These are phyloP conservation scores for Pigoraptor vietnamica DNA, from an alignment of 78 protist genomes.

Conservation along the genomic window DNA sequence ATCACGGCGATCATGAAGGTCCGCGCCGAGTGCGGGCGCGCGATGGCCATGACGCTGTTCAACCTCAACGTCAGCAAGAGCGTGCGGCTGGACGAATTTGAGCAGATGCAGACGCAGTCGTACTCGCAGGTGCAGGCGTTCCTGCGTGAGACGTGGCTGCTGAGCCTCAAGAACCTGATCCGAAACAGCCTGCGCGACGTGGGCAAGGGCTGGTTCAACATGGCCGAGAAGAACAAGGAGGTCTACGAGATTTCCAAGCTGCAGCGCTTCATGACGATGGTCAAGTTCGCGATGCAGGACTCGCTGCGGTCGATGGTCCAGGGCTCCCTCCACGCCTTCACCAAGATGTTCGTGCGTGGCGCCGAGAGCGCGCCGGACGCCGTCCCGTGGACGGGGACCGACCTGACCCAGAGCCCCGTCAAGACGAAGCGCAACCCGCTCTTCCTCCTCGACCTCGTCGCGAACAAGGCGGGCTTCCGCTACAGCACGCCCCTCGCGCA, in stretches of 20 bases:
- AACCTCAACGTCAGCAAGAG: slow-evolving; percentile 14
- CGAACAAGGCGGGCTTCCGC: slow-evolving; percentile 9
- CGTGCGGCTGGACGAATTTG: slow-evolving; percentile 48
- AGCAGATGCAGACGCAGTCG: slow-evolving; percentile 29
- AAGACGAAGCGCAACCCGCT: slow-evolving; percentile 19
- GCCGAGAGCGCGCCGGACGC: background rate
- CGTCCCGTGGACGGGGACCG: background rate
- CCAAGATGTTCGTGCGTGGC: background rate
- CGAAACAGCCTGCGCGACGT: slow-evolving; percentile 12
- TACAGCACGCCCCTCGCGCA: background rate
- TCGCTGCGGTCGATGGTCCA: slow-evolving; percentile 49
- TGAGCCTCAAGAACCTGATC: slow-evolving; percentile 21
- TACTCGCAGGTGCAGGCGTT: background rate
- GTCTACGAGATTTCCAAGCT: slow-evolving; percentile 72
- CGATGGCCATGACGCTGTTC: slow-evolving; percentile 24
- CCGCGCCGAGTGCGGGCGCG: slow-evolving; percentile 36
- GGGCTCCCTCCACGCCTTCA: slow-evolving; percentile 12
- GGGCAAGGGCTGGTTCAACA: slow-evolving; percentile 86
- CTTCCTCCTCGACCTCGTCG: slow-evolving; percentile 51
- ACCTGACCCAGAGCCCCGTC: background rate
- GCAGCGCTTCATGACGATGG: slow-evolving; percentile 39
- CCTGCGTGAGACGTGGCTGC: slow-evolving; percentile 25
- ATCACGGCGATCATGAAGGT: slow-evolving; percentile 30
- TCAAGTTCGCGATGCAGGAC: slow-evolving; percentile 72
- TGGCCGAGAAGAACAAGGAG: slow-evolving; percentile 40